A percentile compares a stretch with the other conserved stretches of the same genome.
Evolutionary conservation across 176 grass and related monocot genomes (phyloP).

Genomic region (Lolium multiflorum): DNA sequence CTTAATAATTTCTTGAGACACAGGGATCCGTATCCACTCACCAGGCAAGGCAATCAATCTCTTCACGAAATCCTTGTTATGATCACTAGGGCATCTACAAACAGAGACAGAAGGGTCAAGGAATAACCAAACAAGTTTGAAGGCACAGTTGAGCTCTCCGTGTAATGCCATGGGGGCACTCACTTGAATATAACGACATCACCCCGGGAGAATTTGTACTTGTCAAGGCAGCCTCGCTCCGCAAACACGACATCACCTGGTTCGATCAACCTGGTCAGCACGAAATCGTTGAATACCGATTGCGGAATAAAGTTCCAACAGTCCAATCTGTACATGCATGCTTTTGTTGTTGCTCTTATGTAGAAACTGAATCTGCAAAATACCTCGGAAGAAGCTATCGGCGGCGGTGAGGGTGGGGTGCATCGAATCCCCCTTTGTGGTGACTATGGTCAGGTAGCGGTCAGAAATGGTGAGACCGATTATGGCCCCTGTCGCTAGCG

Average conservation of each 20-base stretch:
- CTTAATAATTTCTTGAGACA: slow-evolving; percentile 60
- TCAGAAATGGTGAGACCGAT: slow-evolving; percentile 68
- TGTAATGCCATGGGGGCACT: background rate
- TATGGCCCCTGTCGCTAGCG: slow-evolving; percentile 16
- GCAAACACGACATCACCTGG: slow-evolving; percentile 66
- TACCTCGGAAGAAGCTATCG: slow-evolving; percentile 48
- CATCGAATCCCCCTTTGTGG: slow-evolving; percentile 74
- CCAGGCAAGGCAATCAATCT: slow-evolving; percentile 88
- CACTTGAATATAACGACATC: slow-evolving; percentile 84
- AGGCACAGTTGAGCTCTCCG: too few relatives aligned
- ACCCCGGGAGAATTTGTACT: slow-evolving; percentile 79
- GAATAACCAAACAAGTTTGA: background rate
- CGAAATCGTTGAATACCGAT: slow-evolving; percentile 26
- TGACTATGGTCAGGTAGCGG: slow-evolving; percentile 43
- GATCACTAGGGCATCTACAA: slow-evolving; percentile 69
- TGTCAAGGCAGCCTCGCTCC: slow-evolving; percentile 62
- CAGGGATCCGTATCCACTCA: slow-evolving; percentile 74
- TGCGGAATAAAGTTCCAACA: background rate
- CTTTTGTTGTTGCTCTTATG: background rate
- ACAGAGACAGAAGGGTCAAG: background rate
- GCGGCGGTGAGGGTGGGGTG: slow-evolving; percentile 72
- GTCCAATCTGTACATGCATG: background rate
- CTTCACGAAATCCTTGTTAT: slow-evolving; percentile 64
- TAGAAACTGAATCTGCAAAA: slow-evolving; percentile 37
- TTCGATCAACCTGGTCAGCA: slow-evolving; percentile 60